phyloP scores from a whole-genome alignment of 2,329 filamentous ascomycete species.

The Thermomyces lanuginosus region DNA sequence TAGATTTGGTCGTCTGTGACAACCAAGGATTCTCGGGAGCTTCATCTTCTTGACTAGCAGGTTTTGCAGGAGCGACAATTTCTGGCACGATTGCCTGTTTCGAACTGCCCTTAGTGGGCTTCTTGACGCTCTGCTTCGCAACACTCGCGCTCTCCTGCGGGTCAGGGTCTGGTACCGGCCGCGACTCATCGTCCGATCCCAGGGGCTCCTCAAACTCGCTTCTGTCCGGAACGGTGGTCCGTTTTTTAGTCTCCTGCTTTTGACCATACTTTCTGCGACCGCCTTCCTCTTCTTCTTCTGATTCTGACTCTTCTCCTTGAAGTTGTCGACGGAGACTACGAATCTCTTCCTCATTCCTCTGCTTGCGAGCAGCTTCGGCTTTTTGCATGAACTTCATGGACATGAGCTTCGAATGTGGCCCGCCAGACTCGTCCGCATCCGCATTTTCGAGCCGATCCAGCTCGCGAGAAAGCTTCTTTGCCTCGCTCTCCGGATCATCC shows the following conservation, averaged over 20 bases:
- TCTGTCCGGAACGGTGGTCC: conserved; percentile 15
- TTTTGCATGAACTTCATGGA: conserved; percentile 90
- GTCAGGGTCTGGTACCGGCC: no score
- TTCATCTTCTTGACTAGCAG: conserved; percentile 7
- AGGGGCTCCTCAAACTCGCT: conserved; percentile 48
- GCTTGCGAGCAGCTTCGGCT: conserved; percentile 61
- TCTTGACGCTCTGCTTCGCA: not conserved
- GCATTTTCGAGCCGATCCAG: conserved; percentile 34
- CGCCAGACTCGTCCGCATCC: conserved; percentile 20
- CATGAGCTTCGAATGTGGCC: conserved; percentile 51
- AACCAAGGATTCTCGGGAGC: conserved; percentile 25
- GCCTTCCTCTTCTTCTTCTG: conserved; percentile 36
- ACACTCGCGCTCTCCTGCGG: conserved; percentile 7
- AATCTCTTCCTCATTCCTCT: conserved; percentile 64
- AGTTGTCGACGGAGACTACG: conserved; percentile 56
- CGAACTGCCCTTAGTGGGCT: not conserved
- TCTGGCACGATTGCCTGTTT: conserved; percentile 1
- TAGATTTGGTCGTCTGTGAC: conserved; percentile 18
- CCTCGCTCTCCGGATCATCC: conserved; percentile 33
- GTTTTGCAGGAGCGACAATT: not conserved
- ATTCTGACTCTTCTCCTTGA: conserved; percentile 43
- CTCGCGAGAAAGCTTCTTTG: conserved; percentile 23
- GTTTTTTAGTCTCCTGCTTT: conserved; percentile 15
- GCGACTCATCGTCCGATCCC: conserved; percentile 35
- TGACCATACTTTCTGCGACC: conserved; percentile 42